Evolutionary conservation across 2,329 filamentous ascomycete genomes (phyloP), one percentile per base, ranked within the genome.

Genomic region (Massarina eburnea): DNA sequence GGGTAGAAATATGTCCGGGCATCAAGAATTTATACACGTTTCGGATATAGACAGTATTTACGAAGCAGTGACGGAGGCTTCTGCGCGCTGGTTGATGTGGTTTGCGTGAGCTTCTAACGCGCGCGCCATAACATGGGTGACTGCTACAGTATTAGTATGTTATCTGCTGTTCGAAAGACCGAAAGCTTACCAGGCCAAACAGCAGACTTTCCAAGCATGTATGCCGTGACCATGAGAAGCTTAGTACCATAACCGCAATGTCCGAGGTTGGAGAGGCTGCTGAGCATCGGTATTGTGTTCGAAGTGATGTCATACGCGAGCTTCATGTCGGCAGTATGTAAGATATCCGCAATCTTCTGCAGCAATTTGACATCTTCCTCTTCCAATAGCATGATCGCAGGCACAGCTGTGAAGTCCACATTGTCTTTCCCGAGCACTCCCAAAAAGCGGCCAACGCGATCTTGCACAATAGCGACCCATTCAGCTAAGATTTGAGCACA

Each of bases 401-500:
- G 90, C 7, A 95, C 88, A 56, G 91, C 85, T 1, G 79, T 77
- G 41, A 89, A 79, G 59, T 96, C 90, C 26, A 94, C 82, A 0
- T 87, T 80, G 52, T 95, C 88, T 47, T 87, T 85, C 10, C 92
- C 92, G 1, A 97, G 79, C 5, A 96, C 83, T 4, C 92, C 92
- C 5, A 97, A 71, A 60, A 94, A 95, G 4, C 84, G 84, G 0
- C 92, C 92, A n/a, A 96, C 88, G 8, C 94, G 86, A 62, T 96
- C 91, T 68, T 99, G 94, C 3, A 97, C 82, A 1, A 91, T 94
- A 4, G 89, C 88, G 32, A 94, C 82, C 92, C 92, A 99, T 71
- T 97, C 92, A 0, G 90, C 90, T 24, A 99, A 80, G 1, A 97
- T 90, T 64, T 96, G 91, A 2, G 89, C 88, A 63, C 92, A 97